phyloP scores from a whole-genome alignment of 2,329 filamentous ascomycete species.

The Cladosporium colombiae region DNA sequence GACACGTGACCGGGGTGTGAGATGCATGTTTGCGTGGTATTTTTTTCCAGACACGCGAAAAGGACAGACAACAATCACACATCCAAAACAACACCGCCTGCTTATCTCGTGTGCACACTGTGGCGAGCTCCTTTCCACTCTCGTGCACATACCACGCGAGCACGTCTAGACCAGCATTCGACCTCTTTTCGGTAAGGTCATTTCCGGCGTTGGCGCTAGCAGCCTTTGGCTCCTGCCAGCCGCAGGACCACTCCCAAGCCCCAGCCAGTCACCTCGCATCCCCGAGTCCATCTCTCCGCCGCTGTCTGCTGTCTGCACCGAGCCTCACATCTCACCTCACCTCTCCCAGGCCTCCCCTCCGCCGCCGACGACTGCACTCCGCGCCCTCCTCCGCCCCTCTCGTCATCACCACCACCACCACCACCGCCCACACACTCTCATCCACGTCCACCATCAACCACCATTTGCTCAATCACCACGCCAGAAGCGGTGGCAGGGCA shows the following conservation, averaged over 20 bases:
- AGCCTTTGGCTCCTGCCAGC: not conserved
- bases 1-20: not conserved
- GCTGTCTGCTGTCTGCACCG: not conserved
- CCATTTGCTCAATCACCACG: constrained; percentile 11
- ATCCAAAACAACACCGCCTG: not conserved
- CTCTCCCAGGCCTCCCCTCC: not conserved
- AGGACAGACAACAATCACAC: not conserved
- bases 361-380: not conserved
- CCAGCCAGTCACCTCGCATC: not conserved
- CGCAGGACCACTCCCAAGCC: not conserved
- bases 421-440: not conserved
- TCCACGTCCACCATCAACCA: not conserved
- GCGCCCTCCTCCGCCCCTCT: constrained; percentile 2
- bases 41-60: not conserved
- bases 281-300: not conserved
- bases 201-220: not conserved
- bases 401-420: constrained; percentile 3
- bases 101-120: not conserved
- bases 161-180: not conserved
- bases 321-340: not conserved
- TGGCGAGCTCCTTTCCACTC: not conserved
- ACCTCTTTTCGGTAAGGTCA: not conserved
- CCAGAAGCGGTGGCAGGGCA: constrained; percentile 19
- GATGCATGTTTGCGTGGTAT: not conserved
- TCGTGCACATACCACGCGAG: not conserved